Evolutionary conservation across 2,329 filamentous ascomycete species (phyloP), one percentile per base, ranked within the genome.

Genomic region (Oidium heveae): DNA sequence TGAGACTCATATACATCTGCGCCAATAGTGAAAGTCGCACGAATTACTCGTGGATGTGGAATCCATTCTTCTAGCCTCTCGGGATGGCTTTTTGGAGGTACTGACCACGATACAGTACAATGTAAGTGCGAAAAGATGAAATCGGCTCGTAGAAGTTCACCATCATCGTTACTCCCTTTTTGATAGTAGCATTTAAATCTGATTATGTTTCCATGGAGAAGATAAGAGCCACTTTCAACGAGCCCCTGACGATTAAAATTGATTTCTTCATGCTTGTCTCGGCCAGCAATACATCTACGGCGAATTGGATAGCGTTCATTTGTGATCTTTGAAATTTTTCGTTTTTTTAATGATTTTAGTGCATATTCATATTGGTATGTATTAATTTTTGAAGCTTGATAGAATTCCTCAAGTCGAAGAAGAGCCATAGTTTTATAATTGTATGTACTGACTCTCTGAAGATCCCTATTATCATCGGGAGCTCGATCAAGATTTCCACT

Each of bases 131-230:
- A 68, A 54, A 76, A 66, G 0, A 70, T 68, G 57, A 73, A 76
- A 57, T 76, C 74, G 0, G 72, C 74, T 51, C 73, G 68, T 2
- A 77, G 67, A n/a, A 77, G 66, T 56, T 75, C 74, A 60, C 75
- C 73, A 24, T 71, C 72, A 55, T 72, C 74, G 37, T 68, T 70
- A 13, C 72, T 70, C 55, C 72, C 71, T 59, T 74, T 73, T 46
- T 73, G 70, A 61, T 77, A 76, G 58, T 72, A 69, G 55, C 73
- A 74, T 56, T 72, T 72, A 67, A 76, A 76, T 16, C 71, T 68
- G 16, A 75, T 67, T 12, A 74, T 60, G 55, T 74, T 75, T 1
- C 68, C 69, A 56, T 74, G 69, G 55, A 69, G 71, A 57, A 74
- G 67, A 60, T 74, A 75, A 2, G 72, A 75, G 12, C 74, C 74